Evolutionary conservation across 495 filamentous ascomycete species (phyloP).

Genomic region (Patellaria atrata): DNA sequence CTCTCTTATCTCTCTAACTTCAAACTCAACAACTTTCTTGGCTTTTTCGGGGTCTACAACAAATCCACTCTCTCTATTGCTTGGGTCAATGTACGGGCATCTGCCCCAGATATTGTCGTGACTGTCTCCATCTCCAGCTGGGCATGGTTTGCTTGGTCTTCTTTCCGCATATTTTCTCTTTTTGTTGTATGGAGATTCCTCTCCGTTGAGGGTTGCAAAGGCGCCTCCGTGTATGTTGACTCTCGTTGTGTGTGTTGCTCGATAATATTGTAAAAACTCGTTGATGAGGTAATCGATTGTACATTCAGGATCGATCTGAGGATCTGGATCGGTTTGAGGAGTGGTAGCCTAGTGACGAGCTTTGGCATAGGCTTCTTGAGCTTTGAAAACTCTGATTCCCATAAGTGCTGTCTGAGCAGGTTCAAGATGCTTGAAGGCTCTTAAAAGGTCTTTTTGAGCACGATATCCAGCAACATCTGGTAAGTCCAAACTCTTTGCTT

Average conservation of each 20-base stretch:
- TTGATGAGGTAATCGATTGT: too few species aligned
- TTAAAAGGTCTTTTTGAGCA: slow-evolving; percentile 4
- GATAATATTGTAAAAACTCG: background rate
- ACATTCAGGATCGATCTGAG: too few species aligned
- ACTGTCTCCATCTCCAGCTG: slow-evolving; percentile 1
- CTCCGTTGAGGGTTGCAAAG: slow-evolving; percentile 1
- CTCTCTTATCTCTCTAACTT: too few species aligned
- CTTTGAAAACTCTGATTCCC: background rate
- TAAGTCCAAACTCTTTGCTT: slow-evolving; percentile 1
- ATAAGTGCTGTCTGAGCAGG: background rate
- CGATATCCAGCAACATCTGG: slow-evolving; percentile 3
- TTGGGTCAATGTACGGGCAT: slow-evolving; percentile 1
- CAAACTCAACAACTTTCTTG: slow-evolving; percentile 1
- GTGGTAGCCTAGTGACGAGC: background rate
- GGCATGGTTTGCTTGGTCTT: background rate
- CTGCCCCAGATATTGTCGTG: slow-evolving; percentile 1
- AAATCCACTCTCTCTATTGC: background rate
- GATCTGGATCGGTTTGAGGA: background rate
- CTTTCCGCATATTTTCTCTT: background rate
- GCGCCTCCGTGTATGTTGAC: slow-evolving; percentile 1
- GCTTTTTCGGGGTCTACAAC: slow-evolving; percentile 2
- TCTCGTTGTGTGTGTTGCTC: slow-evolving; percentile 1
- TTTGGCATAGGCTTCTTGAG: background rate
- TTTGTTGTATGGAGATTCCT: slow-evolving; percentile 1
- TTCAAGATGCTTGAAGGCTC: slow-evolving; percentile 1